Evolutionary conservation across 2,329 filamentous ascomycete genomes (phyloP).

Genomic region (Hansfordia pulvinata): DNA sequence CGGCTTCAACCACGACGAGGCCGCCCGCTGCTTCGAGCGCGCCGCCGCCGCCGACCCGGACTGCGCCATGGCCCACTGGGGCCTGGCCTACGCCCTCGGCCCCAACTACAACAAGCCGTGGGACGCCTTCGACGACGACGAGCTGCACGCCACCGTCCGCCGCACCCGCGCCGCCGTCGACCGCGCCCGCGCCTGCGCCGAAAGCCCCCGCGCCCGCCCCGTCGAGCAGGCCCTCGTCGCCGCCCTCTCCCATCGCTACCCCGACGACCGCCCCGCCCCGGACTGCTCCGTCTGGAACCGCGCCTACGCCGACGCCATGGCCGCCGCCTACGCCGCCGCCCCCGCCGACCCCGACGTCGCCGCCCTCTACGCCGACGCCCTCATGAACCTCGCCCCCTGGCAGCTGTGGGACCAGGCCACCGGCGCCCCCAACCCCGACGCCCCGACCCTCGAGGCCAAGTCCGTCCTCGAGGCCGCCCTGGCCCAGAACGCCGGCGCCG

Average conservation of each 20-base stretch:
- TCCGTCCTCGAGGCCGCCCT: slow-evolving; percentile 45
- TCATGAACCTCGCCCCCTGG: slow-evolving; percentile 56
- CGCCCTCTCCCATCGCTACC: slow-evolving; percentile 50
- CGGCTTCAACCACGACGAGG: slow-evolving; percentile 65
- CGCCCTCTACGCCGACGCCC: slow-evolving; percentile 46
- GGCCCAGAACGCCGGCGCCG: slow-evolving; percentile 24
- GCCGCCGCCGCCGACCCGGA: slow-evolving; percentile 38
- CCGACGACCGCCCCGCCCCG: slow-evolving; percentile 29
- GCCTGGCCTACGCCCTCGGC: slow-evolving; percentile 55
- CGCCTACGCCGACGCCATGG: slow-evolving; percentile 50
- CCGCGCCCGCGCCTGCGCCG: slow-evolving; percentile 24
- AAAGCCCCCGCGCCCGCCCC: slow-evolving; percentile 21
- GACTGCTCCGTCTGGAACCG: slow-evolving; percentile 42
- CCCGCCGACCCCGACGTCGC: slow-evolving; percentile 48
- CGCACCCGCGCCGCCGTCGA: slow-evolving; percentile 30
- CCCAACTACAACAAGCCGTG: slow-evolving; percentile 72
- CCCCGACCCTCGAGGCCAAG: slow-evolving; percentile 45
- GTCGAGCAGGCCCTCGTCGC: slow-evolving; percentile 50
- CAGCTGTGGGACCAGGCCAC: slow-evolving; percentile 47
- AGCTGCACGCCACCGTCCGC: slow-evolving; percentile 36
- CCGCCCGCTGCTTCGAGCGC: slow-evolving; percentile 46
- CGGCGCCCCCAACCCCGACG: slow-evolving; percentile 37
- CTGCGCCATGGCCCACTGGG: slow-evolving; percentile 56
- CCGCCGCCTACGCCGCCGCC: slow-evolving; percentile 34
- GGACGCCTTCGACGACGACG: slow-evolving; percentile 52